phyloP scores from a whole-genome alignment of 192 early-diverging fungal species.

The Gamsiella multidivaricata region DNA sequence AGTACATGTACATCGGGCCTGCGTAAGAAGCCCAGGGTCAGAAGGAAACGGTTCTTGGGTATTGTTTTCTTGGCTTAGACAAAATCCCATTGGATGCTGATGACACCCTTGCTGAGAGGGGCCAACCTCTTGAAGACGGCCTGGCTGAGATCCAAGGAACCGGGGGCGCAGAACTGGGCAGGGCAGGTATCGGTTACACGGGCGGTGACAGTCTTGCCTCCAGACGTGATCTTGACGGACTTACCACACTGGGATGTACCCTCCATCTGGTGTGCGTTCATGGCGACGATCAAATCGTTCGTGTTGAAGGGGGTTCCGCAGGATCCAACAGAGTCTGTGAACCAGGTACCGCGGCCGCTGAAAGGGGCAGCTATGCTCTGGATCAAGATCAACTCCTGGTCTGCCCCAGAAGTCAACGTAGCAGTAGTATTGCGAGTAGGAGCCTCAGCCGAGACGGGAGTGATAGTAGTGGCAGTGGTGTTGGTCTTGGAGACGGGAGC shows the following conservation, averaged over 20 bases:
- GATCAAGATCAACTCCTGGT: background rate
- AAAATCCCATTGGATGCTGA: constrained; percentile 55
- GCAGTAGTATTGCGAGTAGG: constrained; percentile 28
- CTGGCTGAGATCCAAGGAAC: constrained; percentile 51
- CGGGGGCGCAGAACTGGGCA: constrained; percentile 42
- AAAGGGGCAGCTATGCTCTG: constrained; percentile 5
- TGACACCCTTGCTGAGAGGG: constrained; percentile 37
- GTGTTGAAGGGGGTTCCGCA: constrained; percentile 57
- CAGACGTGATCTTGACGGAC: constrained; percentile 34
- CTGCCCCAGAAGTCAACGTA: background rate
- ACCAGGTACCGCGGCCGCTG: constrained; percentile 55
- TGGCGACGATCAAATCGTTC: constrained; percentile 56
- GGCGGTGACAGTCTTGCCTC: constrained; percentile 44
- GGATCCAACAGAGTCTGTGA: constrained; percentile 51
- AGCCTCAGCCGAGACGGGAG: background rate
- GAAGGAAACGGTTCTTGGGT: no score
- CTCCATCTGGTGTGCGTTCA: constrained; percentile 56
- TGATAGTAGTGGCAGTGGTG: constrained; percentile 4
- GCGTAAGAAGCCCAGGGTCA: no score
- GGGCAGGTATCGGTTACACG: constrained; percentile 62
- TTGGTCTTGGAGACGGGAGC: constrained; percentile 16
- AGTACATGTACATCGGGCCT: no score
- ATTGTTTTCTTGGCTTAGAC: constrained; percentile 39
- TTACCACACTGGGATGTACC: constrained; percentile 50
- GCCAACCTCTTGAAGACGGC: constrained; percentile 56